Conservation (phyloP, 2,329 filamentous ascomycete species). For the Talaromyces sp. region DNA sequence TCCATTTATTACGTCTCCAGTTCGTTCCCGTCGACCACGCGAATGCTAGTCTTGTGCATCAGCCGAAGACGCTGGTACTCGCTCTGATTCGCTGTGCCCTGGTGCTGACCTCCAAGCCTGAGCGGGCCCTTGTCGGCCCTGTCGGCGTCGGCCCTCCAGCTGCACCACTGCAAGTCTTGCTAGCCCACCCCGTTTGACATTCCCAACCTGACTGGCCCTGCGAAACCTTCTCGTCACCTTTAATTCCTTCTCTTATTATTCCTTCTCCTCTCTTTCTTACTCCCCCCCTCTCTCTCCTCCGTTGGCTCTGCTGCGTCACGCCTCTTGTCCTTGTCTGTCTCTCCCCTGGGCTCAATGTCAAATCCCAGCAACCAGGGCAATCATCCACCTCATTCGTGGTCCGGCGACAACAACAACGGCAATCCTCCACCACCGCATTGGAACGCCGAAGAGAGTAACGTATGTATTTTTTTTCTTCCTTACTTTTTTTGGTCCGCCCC, state of each 20-base stretch:
- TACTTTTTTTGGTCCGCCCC: background rate
- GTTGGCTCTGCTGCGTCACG: background rate
- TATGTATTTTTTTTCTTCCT: conserved; percentile 2
- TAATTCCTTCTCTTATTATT: conserved; percentile 6
- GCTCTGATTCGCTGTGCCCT: conserved; percentile 11
- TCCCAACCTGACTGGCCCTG: conserved; percentile 11
- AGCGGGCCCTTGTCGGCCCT: conserved; percentile 11
- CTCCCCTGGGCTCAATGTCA: conserved; percentile 12
- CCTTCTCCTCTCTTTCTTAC: conserved; percentile 6
- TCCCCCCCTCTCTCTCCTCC: background rate
- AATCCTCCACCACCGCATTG: conserved; percentile 7
- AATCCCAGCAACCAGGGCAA: conserved; percentile 11
- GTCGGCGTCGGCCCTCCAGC: conserved; percentile 11
- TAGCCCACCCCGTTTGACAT: conserved; percentile 10
- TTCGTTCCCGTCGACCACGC: conserved; percentile 13
- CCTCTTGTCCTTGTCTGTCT: conserved; percentile 6
- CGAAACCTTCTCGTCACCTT: conserved; percentile 10
- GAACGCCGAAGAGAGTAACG: conserved; percentile 8
- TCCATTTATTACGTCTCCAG: conserved; percentile 11
- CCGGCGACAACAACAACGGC: conserved; percentile 5
- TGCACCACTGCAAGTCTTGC: conserved; percentile 11
- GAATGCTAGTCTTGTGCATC: conserved; percentile 13
- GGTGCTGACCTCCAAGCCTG: conserved; percentile 8
- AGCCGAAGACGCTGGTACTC: conserved; percentile 11
- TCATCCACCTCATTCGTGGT: conserved; percentile 11